phyloP scores from a whole-genome alignment of 805 yeast species.

The Cyberlindnera americana region DNA sequence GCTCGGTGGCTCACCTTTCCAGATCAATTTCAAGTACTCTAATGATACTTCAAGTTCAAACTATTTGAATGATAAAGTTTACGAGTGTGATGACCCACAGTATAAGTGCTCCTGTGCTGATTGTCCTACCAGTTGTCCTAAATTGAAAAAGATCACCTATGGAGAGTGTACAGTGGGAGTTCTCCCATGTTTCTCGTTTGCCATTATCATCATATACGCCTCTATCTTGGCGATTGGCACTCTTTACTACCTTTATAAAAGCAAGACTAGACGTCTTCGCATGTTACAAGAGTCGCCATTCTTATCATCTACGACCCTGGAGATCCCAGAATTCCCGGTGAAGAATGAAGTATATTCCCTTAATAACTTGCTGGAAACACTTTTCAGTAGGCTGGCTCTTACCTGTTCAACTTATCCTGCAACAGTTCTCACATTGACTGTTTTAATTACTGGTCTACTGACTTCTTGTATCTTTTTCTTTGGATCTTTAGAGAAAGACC shows the following conservation, averaged over 20 bases:
- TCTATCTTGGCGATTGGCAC: conserved; percentile 25
- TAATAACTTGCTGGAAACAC: conserved; percentile 43
- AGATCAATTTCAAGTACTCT: conserved; percentile 69
- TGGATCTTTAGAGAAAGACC: conserved; percentile 67
- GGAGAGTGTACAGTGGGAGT: conserved; percentile 52
- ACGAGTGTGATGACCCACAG: conserved; percentile 53
- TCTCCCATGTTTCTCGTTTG: conserved; percentile 71
- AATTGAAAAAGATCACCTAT: conserved; percentile 43
- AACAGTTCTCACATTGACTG: conserved; percentile 41
- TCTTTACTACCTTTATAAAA: conserved; percentile 23
- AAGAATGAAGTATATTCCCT: conserved; percentile 40
- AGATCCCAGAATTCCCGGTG: conserved; percentile 17
- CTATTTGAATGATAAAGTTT: conserved; percentile 23
- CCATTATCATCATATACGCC: conserved; percentile 50
- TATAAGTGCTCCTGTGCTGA: conserved; percentile 90
- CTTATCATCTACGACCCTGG: conserved; percentile 25
- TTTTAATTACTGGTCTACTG: conserved; percentile 39
- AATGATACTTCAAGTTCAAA: conserved; percentile 18
- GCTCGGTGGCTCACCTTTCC: conserved; percentile 94
- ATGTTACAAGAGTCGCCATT: conserved; percentile 42
- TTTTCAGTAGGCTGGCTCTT: conserved; percentile 49
- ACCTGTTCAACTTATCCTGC: conserved; percentile 63
- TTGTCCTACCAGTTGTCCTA: conserved; percentile 79
- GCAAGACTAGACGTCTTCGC: conserved; percentile 27
- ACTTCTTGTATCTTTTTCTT: conserved; percentile 50